Conservation (phyloP, 2,329 filamentous ascomycete genomes). For the Anthostomella pinea region DNA sequence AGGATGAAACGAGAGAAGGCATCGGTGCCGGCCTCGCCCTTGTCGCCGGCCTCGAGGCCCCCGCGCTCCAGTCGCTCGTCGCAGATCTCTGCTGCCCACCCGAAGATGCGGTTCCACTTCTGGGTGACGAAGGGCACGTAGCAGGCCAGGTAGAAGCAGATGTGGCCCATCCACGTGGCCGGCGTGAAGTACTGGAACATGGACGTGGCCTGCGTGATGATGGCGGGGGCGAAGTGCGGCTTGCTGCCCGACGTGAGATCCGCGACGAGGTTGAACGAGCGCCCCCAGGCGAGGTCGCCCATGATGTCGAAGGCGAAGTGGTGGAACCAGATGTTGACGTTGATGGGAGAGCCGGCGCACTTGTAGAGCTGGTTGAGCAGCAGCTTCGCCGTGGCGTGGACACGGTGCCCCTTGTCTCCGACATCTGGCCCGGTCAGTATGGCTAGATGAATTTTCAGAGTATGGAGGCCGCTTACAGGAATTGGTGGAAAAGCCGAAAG, state of each 20-base stretch:
- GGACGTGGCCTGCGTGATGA: slow-evolving; percentile 1
- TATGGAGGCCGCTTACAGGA: slow-evolving; percentile 2
- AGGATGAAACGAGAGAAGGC: slow-evolving; percentile 13
- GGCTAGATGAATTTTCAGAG: background rate
- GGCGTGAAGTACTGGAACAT: slow-evolving; percentile 12
- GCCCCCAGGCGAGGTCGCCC: slow-evolving; percentile 8
- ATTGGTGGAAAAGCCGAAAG: slow-evolving; percentile 5
- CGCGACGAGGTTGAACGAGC: slow-evolving; percentile 4
- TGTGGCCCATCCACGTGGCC: slow-evolving; percentile 6
- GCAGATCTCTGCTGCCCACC: slow-evolving; percentile 11
- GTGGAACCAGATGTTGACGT: slow-evolving; percentile 10
- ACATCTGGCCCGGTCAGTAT: slow-evolving; percentile 1
- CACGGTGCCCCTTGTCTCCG: slow-evolving; percentile 2
- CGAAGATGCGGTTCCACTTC: slow-evolving; percentile 5
- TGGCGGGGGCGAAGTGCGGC: slow-evolving; percentile 2
- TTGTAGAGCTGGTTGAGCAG: slow-evolving; percentile 3
- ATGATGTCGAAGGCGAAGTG: slow-evolving; percentile 15
- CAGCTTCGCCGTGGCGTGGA: slow-evolving; percentile 3
- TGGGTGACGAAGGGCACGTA: slow-evolving; percentile 4
- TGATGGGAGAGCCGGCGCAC: slow-evolving; percentile 1
- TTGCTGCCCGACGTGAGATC: background rate
- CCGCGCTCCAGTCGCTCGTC: slow-evolving; percentile 4
- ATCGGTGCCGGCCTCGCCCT: background rate
- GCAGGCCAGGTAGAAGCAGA: slow-evolving; percentile 5
- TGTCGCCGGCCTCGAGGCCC: background rate